These are phyloP conservation scores for Allomyces arbusculus DNA, from an alignment of 192 early-diverging fungal genomes.

Conservation along the genomic window DNA sequence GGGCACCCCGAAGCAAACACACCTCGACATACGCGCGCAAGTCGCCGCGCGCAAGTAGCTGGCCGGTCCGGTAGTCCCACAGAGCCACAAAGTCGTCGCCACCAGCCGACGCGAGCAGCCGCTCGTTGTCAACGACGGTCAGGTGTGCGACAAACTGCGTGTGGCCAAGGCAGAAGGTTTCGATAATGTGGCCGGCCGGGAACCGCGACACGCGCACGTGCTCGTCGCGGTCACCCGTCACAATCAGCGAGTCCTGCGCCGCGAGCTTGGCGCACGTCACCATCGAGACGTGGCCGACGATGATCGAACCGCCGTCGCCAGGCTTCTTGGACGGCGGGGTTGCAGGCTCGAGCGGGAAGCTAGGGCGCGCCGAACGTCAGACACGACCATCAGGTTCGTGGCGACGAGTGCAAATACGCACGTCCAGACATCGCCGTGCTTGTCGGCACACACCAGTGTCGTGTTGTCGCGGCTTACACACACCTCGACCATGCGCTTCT, in stretches of 20 bases:
- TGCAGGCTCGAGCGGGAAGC: too few species aligned
- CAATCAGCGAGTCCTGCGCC: slow-evolving; percentile 36
- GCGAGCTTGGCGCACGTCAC: slow-evolving; percentile 25
- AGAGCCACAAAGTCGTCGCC: neutral
- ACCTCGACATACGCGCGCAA: neutral
- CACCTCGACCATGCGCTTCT: neutral
- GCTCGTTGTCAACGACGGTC: neutral
- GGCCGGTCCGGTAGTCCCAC: neutral
- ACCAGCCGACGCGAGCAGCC: neutral
- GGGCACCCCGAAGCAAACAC: neutral
- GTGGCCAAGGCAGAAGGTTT: slow-evolving; percentile 78
- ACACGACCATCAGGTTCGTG: neutral
- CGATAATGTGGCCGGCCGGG: slow-evolving; percentile 76
- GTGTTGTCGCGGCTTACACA: neutral
- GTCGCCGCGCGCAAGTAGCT: neutral
- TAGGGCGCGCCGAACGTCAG: too few species aligned
- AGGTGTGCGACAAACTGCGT: slow-evolving; percentile 27
- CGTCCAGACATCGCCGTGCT: neutral
- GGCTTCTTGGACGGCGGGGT: neutral
- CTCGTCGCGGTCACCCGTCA: slow-evolving; percentile 93
- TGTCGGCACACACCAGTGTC: neutral
- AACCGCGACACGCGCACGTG: slow-evolving; percentile 86
- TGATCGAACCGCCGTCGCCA: neutral
- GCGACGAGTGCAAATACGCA: neutral
- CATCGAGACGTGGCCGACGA: neutral